These are phyloP conservation scores for Salvia sclarea DNA, from an alignment of 305 asterid genomes.

Conservation along the genomic window DNA sequence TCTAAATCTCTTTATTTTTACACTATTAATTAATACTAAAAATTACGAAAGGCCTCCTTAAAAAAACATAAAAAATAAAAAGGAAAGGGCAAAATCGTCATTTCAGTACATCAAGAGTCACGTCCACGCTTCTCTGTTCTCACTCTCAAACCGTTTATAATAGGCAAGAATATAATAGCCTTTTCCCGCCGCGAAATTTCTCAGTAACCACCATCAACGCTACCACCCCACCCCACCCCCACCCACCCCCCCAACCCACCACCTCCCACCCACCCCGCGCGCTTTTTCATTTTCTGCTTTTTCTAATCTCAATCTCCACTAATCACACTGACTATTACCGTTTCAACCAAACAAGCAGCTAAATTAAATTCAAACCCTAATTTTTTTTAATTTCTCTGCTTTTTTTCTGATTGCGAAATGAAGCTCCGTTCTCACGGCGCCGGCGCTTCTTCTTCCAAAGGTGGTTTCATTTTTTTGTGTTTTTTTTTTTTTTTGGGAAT, in stretches of 20 bases:
- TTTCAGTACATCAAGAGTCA: neutral
- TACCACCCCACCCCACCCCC: neutral
- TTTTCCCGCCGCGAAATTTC: slow-evolving; percentile 56
- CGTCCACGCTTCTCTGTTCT: neutral
- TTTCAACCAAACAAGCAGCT: slow-evolving; percentile 17
- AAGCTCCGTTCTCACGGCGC: slow-evolving; percentile 55
- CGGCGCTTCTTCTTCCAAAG: slow-evolving; percentile 49
- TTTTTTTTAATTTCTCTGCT: neutral
- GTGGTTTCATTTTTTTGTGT: slow-evolving; percentile 23
- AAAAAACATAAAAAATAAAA: too few relatives aligned
- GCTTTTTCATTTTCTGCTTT: neutral
- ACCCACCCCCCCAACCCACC: neutral
- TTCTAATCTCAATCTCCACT: neutral
- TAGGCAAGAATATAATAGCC: slow-evolving; percentile 13
- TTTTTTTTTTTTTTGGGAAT: neutral
- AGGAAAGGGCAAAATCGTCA: too few relatives aligned
- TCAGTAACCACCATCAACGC: neutral
- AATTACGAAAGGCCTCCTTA: too few relatives aligned
- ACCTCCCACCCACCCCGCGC: slow-evolving; percentile 17
- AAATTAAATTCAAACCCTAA: slow-evolving; percentile 44
- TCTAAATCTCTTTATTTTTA: too few relatives aligned
- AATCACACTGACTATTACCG: neutral
- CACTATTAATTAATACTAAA: too few relatives aligned
- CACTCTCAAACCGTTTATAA: slow-evolving; percentile 25
- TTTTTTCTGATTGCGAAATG: slow-evolving; percentile 34